Evolutionary conservation across 2,329 filamentous ascomycete genomes (phyloP).

Genomic region (Phyllosticta capitalensis): DNA sequence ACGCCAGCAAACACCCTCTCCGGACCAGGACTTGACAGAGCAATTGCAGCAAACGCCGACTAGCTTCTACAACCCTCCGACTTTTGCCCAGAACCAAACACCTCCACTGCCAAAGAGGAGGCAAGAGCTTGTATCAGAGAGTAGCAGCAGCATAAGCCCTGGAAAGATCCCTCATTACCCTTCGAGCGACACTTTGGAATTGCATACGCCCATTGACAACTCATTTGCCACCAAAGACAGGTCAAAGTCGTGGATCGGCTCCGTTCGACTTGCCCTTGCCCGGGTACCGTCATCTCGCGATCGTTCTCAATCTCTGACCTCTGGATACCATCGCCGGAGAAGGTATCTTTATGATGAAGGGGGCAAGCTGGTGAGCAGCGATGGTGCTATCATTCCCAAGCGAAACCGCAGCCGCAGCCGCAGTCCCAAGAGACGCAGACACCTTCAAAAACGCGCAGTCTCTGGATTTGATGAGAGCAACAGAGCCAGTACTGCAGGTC

Average conservation of each 20-base stretch:
- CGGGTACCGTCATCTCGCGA: slow-evolving; percentile 14
- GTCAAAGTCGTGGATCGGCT: slow-evolving; percentile 29
- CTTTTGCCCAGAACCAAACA: background rate
- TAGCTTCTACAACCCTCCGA: background rate
- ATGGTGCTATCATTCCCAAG: background rate
- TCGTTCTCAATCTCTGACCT: slow-evolving; percentile 5
- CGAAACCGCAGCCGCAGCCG: background rate
- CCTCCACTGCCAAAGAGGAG: background rate
- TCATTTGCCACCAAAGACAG: slow-evolving; percentile 17
- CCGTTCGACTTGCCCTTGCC: slow-evolving; percentile 25
- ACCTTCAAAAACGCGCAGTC: background rate
- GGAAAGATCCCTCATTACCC: background rate
- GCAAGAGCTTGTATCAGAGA: background rate
- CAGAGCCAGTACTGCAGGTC: background rate
- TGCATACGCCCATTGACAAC: slow-evolving; percentile 11
- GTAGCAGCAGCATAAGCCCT: background rate
- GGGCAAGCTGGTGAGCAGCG: slow-evolving; percentile 4
- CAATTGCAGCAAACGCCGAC: background rate
- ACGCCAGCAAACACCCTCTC: background rate
- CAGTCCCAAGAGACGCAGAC: slow-evolving; percentile 5
- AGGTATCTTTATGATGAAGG: slow-evolving; percentile 5
- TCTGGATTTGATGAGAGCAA: background rate
- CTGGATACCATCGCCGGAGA: background rate
- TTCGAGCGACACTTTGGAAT: slow-evolving; percentile 8
- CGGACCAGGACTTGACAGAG: background rate